These are phyloP conservation scores for Blastomyces gilchristii DNA, from an alignment of 2,329 filamentous ascomycete genomes.

Conservation along the genomic window DNA sequence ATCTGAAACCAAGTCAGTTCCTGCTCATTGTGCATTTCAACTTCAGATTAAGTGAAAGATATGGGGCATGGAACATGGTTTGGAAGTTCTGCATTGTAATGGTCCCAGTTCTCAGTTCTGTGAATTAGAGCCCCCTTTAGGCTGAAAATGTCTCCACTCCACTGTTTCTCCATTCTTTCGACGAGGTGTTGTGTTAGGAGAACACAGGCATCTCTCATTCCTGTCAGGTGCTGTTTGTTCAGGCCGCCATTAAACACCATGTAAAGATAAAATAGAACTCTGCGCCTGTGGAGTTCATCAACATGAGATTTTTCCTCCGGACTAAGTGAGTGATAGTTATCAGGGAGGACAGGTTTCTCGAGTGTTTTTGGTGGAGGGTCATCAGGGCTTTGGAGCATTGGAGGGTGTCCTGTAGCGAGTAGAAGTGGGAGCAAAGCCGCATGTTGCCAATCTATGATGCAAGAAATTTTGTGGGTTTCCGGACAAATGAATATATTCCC, in stretches of 20 bases:
- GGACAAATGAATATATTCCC: slow-evolving; percentile 10
- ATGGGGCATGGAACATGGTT: slow-evolving; percentile 13
- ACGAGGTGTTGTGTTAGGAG: slow-evolving; percentile 18
- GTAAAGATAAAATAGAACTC: slow-evolving; percentile 18
- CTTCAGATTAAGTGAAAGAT: slow-evolving; percentile 13
- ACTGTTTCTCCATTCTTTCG: slow-evolving; percentile 18
- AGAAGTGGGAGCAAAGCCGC: neutral
- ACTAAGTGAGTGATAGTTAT: slow-evolving; percentile 16
- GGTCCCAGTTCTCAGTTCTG: slow-evolving; percentile 12
- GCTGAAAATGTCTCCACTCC: slow-evolving; percentile 19
- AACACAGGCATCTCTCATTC: slow-evolving; percentile 16
- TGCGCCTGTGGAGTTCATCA: slow-evolving; percentile 17
- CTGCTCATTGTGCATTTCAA: slow-evolving; percentile 13
- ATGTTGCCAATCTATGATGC: slow-evolving; percentile 11
- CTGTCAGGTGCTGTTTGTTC: slow-evolving; percentile 19
- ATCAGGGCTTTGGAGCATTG: slow-evolving; percentile 20
- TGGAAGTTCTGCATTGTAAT: slow-evolving; percentile 8
- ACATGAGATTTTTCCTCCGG: slow-evolving; percentile 15
- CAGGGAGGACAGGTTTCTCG: slow-evolving; percentile 15
- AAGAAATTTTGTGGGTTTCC: slow-evolving; percentile 10
- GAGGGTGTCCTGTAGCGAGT: neutral
- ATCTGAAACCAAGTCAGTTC: slow-evolving; percentile 19
- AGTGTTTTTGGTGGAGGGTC: slow-evolving; percentile 13
- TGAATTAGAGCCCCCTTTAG: slow-evolving; percentile 18
- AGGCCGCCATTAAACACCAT: slow-evolving; percentile 19